Evolutionary conservation across 805 yeast genomes (phyloP).

Genomic region (Suhomyces sp.): DNA sequence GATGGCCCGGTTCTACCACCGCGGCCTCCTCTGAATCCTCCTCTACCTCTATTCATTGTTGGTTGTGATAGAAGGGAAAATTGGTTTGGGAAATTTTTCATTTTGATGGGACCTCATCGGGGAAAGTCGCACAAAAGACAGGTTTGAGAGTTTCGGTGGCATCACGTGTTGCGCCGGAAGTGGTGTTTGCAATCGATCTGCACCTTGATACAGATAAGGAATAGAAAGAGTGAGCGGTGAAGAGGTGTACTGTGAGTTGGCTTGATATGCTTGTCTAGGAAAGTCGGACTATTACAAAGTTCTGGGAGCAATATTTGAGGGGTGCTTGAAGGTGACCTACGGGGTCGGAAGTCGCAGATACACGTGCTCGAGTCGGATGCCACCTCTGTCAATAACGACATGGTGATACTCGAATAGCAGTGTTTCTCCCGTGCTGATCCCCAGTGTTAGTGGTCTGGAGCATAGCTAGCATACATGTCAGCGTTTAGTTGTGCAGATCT

Average conservation of each 20-base stretch:
- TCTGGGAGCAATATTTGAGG: not conserved
- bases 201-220: not conserved
- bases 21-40: constrained; percentile 65
- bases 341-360: not conserved
- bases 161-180: not conserved
- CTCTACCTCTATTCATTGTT: constrained; percentile 66
- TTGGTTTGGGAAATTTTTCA: constrained; percentile 7
- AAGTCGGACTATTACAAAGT: not conserved
- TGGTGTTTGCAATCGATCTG: not conserved
- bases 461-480: not conserved
- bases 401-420: not conserved
- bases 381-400: not conserved
- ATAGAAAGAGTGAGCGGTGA: not conserved
- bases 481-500: not conserved
- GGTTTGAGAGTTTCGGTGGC: not conserved
- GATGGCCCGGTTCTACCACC: constrained; percentile 72
- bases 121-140: not conserved
- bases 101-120: constrained; percentile 8
- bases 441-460: not conserved
- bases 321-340: not conserved
- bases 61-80: constrained; percentile 1
- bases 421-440: not conserved
- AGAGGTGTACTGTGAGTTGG: not conserved
- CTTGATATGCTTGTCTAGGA: not conserved
- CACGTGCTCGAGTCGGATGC: not conserved